Evolutionary conservation across 495 filamentous ascomycete species (phyloP).

Genomic region (Aspergillus indologenus): DNA sequence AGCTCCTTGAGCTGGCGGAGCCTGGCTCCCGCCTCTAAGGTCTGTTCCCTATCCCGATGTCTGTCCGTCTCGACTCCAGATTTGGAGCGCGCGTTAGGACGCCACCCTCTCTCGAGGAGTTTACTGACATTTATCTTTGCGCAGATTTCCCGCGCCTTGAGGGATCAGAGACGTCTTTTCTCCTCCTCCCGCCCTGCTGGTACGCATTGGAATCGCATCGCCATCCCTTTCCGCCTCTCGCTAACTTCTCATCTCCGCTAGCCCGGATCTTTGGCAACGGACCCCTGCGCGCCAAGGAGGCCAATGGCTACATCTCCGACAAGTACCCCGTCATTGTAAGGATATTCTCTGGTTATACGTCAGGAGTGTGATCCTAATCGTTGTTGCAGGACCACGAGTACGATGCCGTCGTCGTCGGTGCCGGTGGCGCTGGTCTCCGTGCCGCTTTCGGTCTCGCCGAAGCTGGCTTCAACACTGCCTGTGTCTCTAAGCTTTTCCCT

Average conservation of each 20-base stretch:
- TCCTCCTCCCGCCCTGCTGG: constrained; percentile 80
- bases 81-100: constrained; percentile 18
- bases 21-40: constrained; percentile 55
- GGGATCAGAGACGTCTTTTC: constrained; percentile 68
- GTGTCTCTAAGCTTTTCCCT: constrained; percentile 97
- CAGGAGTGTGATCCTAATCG: constrained; percentile 23
- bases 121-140: constrained; percentile 24
- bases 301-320: constrained; percentile 72
- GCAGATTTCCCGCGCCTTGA: constrained; percentile 46
- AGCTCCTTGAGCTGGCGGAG: constrained; percentile 59
- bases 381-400: constrained; percentile 65
- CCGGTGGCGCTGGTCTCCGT: constrained; percentile 89
- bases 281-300: constrained; percentile 88
- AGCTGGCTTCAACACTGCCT: constrained; percentile 96
- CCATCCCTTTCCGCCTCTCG: constrained; percentile 14
- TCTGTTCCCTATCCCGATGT: constrained; percentile 26
- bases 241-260: constrained; percentile 40
- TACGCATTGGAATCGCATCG: constrained; percentile 42
- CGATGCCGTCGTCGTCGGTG: constrained; percentile 91
- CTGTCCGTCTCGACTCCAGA: constrained; percentile 14
- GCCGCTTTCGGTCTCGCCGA: constrained; percentile 96
- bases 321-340: constrained; percentile 93
- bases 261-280: constrained; percentile 78
- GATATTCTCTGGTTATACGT: constrained; percentile 19
- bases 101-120: constrained; percentile 16